These are phyloP conservation scores for Boletales sp. DNA, from an alignment of 768 basidiomycete genomes.

Conservation along the genomic window DNA sequence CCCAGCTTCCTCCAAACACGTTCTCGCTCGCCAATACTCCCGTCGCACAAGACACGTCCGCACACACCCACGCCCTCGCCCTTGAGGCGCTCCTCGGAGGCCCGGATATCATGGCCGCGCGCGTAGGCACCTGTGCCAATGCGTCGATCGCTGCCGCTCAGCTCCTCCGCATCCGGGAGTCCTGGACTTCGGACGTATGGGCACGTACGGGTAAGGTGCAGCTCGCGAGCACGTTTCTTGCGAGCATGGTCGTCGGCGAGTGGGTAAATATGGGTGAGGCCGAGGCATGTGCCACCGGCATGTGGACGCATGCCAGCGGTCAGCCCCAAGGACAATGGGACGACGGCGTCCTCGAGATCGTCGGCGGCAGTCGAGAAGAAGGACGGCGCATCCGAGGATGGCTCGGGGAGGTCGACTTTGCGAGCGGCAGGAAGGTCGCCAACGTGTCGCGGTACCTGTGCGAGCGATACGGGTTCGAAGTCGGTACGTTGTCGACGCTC, in stretches of 20 bases:
- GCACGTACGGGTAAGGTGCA: conserved; percentile 71
- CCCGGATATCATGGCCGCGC: conserved; percentile 70
- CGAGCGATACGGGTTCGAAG: conserved; percentile 78
- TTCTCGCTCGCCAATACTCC: conserved; percentile 76
- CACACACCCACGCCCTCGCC: conserved; percentile 71
- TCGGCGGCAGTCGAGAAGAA: conserved; percentile 74
- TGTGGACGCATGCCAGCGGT: conserved; percentile 57
- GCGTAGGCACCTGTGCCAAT: conserved; percentile 70
- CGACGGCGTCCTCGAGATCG: conserved; percentile 70
- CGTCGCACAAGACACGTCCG: conserved; percentile 75
- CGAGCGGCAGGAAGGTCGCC: conserved; percentile 60
- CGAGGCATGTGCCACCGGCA: conserved; percentile 74
- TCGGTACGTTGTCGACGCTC: conserved; percentile 42
- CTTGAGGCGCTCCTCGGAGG: conserved; percentile 77
- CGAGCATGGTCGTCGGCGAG: conserved; percentile 66
- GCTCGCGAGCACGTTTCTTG: conserved; percentile 72
- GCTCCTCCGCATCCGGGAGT: conserved; percentile 73
- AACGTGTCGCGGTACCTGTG: conserved; percentile 71
- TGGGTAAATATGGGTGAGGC: conserved; percentile 72
- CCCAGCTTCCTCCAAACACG: conserved; percentile 61
- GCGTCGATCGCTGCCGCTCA: conserved; percentile 73
- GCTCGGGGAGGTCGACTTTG: conserved; percentile 79
- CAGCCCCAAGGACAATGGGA: conserved; percentile 66
- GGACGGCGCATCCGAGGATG: conserved; percentile 68
- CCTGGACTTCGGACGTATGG: conserved; percentile 77